Base-by-base conservation (phyloP, 352 stramenopile genomes). In the Pythium guiyangense region DNA sequence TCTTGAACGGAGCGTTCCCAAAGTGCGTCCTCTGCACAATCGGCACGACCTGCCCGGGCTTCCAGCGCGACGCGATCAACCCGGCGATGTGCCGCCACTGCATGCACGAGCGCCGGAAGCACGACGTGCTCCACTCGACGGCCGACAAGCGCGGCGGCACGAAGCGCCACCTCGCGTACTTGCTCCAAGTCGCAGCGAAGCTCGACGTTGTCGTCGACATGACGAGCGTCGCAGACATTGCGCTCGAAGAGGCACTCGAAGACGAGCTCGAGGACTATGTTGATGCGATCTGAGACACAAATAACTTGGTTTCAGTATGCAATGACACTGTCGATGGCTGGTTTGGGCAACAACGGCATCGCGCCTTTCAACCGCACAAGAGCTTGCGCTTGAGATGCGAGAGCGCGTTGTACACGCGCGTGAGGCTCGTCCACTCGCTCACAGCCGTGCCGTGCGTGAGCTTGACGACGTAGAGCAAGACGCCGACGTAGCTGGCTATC, bases 81-180 rank as follows among this genome's bases (percentile, higher is more conserved):
- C 83, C 83, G 0, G 74, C 67, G 12, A 68, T 90, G 54, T 93
- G 83, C 63, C 80, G 70, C 22, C 79, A 93, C 54, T 93, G 83
- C 59, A 73, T 90, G 65, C 83, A 93, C 43, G 79, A 88, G 45
- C 73, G 69, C 12, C 73, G 72, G 2, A 87, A 90, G 50, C 80
- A 93, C 60, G 70, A 87, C 39, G 69, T 74, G 29, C 65, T 69
- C 17, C 73, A 79, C 52, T 70, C 72, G 14, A 52, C 60, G 8
- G 56, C 58, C 6, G 74, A 86, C 22, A 52, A 59, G 2, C 68
- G 54, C 6, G 67, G 54, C 9, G 67, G 73, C 10, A 85, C 66
- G 12, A 63, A 59, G 42, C 12, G 15, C 2, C 44, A 63, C 39
- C 52, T 88, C 12, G 49, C 59, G 22, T 86, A 87, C 37, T 70